Evolutionary conservation across 192 early-diverging fungal species (phyloP), one percentile per base, ranked within the genome.

Genomic region (Paraglomus brasilianum): DNA sequence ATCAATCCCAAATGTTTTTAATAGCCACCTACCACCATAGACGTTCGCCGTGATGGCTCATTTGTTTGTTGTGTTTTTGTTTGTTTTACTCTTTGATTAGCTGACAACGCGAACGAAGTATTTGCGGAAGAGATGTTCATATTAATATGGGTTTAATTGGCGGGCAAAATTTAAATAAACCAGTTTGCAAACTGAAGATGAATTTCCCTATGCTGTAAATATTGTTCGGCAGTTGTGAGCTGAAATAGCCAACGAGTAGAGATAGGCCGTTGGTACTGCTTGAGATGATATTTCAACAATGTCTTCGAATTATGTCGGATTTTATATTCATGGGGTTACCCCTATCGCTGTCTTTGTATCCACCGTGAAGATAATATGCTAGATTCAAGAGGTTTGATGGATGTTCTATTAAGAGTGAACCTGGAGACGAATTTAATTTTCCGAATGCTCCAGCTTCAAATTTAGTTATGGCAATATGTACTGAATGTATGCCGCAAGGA

Each of bases 391-490:
- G 7, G 45, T 63, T 63, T 13, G 48, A 63, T 24, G 42, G 45
- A 63, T 63, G 43, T 22, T 44, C 5, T 46, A 47, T 44, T 4
- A 46, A 24, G 0, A 38, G 45, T 46, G 5, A 14, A 10, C 22
- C 30, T 36, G 30, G 30, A 63, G 13, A 38, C 0, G 43, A 44
- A 22, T 17, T 45, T 11, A 63, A 22, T 46, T 63, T 63, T 63
- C 22, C 45, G 45, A 63, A 63, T 45, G 14, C 10, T 8, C 1
- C 30, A 2, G 44, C 36, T 44, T 63, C 61, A 63, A 63, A 63
- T 24, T 44, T 63, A 11, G 10, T 46, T 14, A 66, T 19, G 13
- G 51, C 38, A 66, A 66, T 66, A 36, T 66, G 47, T 36, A 50
- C 41, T 15, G 42, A 40, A 41, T 66, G 63, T 36, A 66, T 17